A percentile compares a stretch with the other conserved stretches of the same genome.
Evolutionary conservation across 1,284 basidiomycete genomes (phyloP).

Genomic region (Ustilago shanxiensis): DNA sequence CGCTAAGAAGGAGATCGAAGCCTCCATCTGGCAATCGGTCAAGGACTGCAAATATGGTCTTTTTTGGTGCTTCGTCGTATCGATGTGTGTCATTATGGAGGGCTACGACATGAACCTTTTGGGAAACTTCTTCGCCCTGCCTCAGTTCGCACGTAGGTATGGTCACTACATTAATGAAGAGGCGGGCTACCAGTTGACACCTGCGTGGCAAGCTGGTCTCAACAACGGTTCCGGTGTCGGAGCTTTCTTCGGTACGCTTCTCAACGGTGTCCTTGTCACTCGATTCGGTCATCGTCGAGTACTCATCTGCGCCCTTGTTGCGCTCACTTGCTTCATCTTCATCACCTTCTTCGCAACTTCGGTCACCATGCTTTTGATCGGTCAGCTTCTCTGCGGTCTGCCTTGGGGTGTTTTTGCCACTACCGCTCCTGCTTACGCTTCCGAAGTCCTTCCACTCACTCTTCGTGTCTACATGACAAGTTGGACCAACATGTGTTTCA

Average conservation of each 20-base stretch:
- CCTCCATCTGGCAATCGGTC: too few species aligned
- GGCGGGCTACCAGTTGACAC: too few species aligned
- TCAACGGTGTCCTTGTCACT: slow-evolving; percentile 22
- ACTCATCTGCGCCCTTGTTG: not conserved
- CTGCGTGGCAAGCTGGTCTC: slow-evolving; percentile 71
- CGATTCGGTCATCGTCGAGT: slow-evolving; percentile 11
- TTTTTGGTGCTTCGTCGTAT: too few species aligned
- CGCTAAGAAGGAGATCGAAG: too few species aligned
- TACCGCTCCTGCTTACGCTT: slow-evolving; percentile 72
- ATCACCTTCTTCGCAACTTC: slow-evolving; percentile 70
- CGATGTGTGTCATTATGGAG: too few species aligned
- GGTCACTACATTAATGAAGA: too few species aligned
- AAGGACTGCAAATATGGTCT: too few species aligned
- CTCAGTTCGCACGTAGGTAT: too few species aligned
- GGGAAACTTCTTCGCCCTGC: too few species aligned
- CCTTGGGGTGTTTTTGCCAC: slow-evolving; percentile 72
- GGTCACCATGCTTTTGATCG: slow-evolving; percentile 68
- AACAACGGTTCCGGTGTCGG: slow-evolving; percentile 22
- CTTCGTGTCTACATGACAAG: slow-evolving; percentile 72
- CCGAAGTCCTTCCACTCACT: slow-evolving; percentile 72
- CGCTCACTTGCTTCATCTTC: slow-evolving; percentile 37
- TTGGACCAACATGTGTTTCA: slow-evolving; percentile 73
- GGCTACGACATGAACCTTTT: too few species aligned
- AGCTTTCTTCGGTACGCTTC: slow-evolving; percentile 29
- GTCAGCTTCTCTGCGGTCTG: slow-evolving; percentile 70